Percentiles rank a stretch among this genome's conserved stretches.
phyloP scores from a whole-genome alignment of 2,329 filamentous ascomycete species.

The Fragosphaeria purpurea region DNA sequence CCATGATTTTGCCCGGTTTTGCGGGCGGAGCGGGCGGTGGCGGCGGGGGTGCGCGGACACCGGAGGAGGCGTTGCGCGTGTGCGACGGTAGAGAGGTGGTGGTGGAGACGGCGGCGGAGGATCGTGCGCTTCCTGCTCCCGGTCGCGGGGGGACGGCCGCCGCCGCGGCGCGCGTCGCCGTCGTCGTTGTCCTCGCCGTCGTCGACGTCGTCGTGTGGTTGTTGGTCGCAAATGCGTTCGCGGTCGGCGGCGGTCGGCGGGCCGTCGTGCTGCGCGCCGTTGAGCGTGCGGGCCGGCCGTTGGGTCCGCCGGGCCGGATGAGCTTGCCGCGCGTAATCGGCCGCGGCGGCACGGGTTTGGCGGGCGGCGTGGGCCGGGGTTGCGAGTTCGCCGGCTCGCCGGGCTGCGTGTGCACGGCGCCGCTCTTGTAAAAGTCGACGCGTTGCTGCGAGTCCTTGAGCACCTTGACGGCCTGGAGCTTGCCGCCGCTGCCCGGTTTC shows the following conservation, averaged over 20 bases:
- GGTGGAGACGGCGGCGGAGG: constrained; percentile 18
- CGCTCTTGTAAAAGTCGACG: constrained; percentile 88
- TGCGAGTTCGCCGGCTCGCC: constrained; percentile 76
- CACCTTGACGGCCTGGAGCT: constrained; percentile 79
- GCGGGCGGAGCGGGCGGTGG: constrained; percentile 60
- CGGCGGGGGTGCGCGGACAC: constrained; percentile 50
- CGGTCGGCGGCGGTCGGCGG: constrained; percentile 28
- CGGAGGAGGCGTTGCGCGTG: constrained; percentile 43
- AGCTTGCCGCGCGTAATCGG: constrained; percentile 91
- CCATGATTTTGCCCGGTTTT: constrained; percentile 61
- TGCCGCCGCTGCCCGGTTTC: constrained; percentile 62
- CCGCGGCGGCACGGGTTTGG: constrained; percentile 74
- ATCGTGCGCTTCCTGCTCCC: constrained; percentile 10
- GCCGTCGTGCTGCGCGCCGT: constrained; percentile 33
- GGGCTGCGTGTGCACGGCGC: constrained; percentile 73
- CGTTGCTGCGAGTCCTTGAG: constrained; percentile 71
- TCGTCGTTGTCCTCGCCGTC: constrained; percentile 8
- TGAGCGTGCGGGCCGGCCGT: constrained; percentile 66
- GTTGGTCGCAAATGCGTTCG: constrained; percentile 2
- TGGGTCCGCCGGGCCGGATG: constrained; percentile 80
- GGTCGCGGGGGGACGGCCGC: constrained; percentile 14
- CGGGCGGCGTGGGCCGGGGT: constrained; percentile 77
- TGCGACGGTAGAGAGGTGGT: constrained; percentile 42
- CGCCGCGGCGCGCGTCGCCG: constrained; percentile 7
- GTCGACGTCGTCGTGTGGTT: too few species aligned